A percentile compares a stretch with the other conserved stretches of the same genome.
phyloP scores from a whole-genome alignment of 2,329 filamentous ascomycete genomes.

The Fusarium newnesense region DNA sequence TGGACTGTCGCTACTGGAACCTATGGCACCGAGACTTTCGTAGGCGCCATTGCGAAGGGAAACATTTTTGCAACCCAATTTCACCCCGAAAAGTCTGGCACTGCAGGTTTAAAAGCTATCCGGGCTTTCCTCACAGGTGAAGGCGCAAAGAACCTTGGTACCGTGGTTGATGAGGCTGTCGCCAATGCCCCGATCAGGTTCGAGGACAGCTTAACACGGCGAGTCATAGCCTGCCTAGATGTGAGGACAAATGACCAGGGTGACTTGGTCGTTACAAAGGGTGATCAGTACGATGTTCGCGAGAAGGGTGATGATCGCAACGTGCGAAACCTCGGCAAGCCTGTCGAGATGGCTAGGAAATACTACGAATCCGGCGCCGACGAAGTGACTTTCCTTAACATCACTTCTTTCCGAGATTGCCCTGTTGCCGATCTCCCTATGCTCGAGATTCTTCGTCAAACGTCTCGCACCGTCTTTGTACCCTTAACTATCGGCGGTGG shows the following conservation, averaged over 20 bases:
- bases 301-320: constrained; percentile 75
- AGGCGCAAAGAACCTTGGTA: constrained; percentile 63
- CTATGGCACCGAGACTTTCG: constrained; percentile 89
- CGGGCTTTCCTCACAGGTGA: constrained; percentile 86
- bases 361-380: constrained; percentile 98
- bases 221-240: constrained; percentile 95
- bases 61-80: constrained; percentile 95
- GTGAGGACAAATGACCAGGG: constrained; percentile 94
- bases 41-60: constrained; percentile 86
- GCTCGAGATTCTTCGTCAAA: constrained; percentile 89
- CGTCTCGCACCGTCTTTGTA: constrained; percentile 93
- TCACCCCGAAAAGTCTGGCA: constrained; percentile 96
- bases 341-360: constrained; percentile 89
- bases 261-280: constrained; percentile 97
- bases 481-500: constrained; percentile 95
- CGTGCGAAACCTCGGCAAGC: constrained; percentile 95
- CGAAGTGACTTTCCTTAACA: constrained; percentile 97
- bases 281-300: constrained; percentile 97
- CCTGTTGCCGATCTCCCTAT: constrained; percentile 93
- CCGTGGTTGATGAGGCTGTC: constrained; percentile 25
- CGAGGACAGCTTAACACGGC: constrained; percentile 82
- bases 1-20: constrained; percentile 93
- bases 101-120: constrained; percentile 84
- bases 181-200: constrained; percentile 31
- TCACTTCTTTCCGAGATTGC: constrained; percentile 96